Base-by-base conservation (phyloP, 208 protist species). In the Plasmodiophora brassicae region DNA sequence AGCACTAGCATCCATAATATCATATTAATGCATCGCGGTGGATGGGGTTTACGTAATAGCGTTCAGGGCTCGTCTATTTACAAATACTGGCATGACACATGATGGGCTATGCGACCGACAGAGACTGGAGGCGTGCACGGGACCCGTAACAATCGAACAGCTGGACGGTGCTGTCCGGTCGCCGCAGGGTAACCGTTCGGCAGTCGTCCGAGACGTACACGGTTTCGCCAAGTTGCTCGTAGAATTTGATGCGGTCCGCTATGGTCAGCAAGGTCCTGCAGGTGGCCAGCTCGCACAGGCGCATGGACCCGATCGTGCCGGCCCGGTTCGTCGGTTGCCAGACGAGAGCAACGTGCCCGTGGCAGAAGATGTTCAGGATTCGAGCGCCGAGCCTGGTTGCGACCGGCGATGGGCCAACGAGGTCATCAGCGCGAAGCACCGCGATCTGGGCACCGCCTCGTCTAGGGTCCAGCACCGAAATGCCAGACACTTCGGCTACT, bases 171-270 rank as follows among this genome's bases (percentile, higher is more conserved):
- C 41, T 78, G n/a, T 78, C n/a, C 5, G 5, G 65, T 14, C 65
- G 41, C n/a, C n/a, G 32, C 32, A 78, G 14, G n/a, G 14, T 44
- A 78, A 78, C 65, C n/a, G 65, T 78, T 32, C 65, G 32, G n/a
- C 65, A 78, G 65, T 78, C 65, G n/a, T 78, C 65, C 32, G 65
- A 5, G 41, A 78, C 65, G n/a, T 44, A 78, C 41, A 78, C 65
- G n/a, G 65, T 36, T 32, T 78, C 65, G 65, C 65, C 65, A 5
- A 78, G n/a, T 14, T 8, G 32, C 41, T 78, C 65, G 41, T 38
- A 78, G 65, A 78, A 78, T 5, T n/a, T 8, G 20, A 78, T 32
- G 5, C 65, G 5, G n/a, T n/a, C 20, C 41, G n/a, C 20, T 5
- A 78, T 38, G 32, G 65, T 78, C 41, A 78, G 20, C 5, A 78